These are phyloP conservation scores for Tolypocladium sp. DNA, from an alignment of 2,329 filamentous ascomycete genomes.

Conservation along the genomic window DNA sequence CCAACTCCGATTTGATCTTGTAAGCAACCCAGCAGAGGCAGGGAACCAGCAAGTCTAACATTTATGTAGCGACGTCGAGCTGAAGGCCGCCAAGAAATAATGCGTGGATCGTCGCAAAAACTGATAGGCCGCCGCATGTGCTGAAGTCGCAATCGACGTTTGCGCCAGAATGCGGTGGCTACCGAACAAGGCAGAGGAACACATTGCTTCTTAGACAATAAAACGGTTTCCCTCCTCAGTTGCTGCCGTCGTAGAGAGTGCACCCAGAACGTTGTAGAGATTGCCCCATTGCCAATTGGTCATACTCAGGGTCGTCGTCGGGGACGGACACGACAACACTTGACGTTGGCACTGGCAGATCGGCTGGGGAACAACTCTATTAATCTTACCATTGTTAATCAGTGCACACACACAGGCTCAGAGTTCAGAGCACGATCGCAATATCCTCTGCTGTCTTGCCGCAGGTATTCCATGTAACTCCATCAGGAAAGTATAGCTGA, in stretches of 20 bases:
- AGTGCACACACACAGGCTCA: too few relatives aligned
- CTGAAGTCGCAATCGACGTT: not conserved
- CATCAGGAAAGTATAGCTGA: too few relatives aligned
- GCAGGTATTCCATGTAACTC: too few relatives aligned
- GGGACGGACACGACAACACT: too few relatives aligned
- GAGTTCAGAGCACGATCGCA: too few relatives aligned
- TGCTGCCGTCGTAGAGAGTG: not conserved
- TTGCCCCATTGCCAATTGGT: too few relatives aligned
- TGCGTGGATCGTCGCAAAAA: not conserved
- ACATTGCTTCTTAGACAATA: not conserved
- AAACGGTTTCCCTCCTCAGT: not conserved
- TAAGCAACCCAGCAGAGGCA: constrained; percentile 35
- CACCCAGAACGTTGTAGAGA: too few relatives aligned
- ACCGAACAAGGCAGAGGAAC: not conserved
- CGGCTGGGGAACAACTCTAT: too few relatives aligned
- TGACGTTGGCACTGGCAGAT: too few relatives aligned
- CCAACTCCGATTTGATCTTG: constrained; percentile 72
- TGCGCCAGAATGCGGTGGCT: not conserved
- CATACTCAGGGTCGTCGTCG: too few relatives aligned
- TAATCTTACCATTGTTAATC: too few relatives aligned
- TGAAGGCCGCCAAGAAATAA: not conserved
- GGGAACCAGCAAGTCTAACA: not conserved
- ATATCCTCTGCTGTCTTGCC: too few relatives aligned
- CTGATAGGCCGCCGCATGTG: not conserved
- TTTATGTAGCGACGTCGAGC: constrained; percentile 1